These are phyloP conservation scores for Mucor lusitanicus DNA, from an alignment of 371 early-diverging fungal species.

Conservation along the genomic window DNA sequence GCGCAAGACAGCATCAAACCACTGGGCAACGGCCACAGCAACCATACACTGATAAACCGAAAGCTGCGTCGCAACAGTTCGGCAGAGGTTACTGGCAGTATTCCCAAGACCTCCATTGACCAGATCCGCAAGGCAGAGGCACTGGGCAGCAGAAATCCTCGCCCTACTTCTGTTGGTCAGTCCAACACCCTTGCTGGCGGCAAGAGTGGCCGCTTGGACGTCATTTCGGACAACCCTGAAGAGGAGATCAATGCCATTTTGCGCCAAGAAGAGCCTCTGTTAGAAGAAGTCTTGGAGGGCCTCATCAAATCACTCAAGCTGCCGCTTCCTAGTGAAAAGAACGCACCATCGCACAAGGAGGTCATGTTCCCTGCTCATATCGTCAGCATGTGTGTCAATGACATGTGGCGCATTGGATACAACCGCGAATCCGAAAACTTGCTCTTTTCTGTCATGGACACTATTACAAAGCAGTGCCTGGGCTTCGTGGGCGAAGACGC, in stretches of 20 bases:
- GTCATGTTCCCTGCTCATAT: conserved; percentile 93
- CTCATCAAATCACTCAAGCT: conserved; percentile 86
- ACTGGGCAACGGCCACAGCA: conserved; percentile 6
- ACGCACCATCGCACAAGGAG: conserved; percentile 80
- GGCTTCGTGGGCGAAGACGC: conserved; percentile 58
- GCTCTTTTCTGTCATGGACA: conserved; percentile 83
- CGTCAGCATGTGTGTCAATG: conserved; percentile 80
- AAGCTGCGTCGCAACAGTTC: conserved; percentile 37
- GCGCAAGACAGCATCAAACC: conserved; percentile 4
- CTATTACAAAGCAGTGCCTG: conserved; percentile 78
- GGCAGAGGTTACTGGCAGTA: conserved; percentile 21
- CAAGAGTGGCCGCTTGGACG: conserved; percentile 16
- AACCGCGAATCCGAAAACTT: conserved; percentile 79
- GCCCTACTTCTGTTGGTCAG: conserved; percentile 49
- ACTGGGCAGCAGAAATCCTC: conserved; percentile 27
- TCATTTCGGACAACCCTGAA: conserved; percentile 34
- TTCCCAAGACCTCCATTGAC: conserved; percentile 33
- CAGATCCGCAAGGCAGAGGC: conserved; percentile 30
- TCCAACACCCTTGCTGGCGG: conserved; percentile 32
- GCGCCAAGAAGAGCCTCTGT: conserved; percentile 74
- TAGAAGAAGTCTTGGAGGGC: conserved; percentile 86
- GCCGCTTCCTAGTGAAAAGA: conserved; percentile 84
- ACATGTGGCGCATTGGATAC: conserved; percentile 84
- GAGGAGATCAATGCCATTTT: conserved; percentile 56
- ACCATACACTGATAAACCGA: conserved; percentile 17